Evolutionary conservation across 2,329 filamentous ascomycete species (phyloP), one percentile per base, ranked within the genome.

Genomic region (Aspergillus sp.): DNA sequence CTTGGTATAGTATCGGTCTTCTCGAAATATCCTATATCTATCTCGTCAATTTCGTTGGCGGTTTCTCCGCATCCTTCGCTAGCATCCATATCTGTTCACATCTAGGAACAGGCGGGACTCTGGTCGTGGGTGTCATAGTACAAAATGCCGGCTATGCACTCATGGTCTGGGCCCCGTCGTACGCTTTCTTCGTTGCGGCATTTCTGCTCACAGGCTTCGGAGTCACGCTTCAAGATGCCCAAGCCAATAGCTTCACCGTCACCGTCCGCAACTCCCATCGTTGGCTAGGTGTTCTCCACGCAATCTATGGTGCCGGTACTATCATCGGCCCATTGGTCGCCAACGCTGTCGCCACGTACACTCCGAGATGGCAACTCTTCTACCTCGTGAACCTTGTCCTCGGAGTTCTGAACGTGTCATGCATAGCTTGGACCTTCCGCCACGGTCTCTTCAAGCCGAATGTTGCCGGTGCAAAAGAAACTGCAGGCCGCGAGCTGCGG

Each of bases 1-100:
- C 67, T 2, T 66, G 63, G 15, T 70, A 68, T 54, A 15, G 62
- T 17, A 64, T 70, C 45, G 61, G 64, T 41, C 66, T 70, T 22
- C 50, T 69, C 19, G 61, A 64, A 43, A 65, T 70, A 38, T 70
- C 68, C 19, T 67, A 65, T 41, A 64, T 69, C 46, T 70, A 70
- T 48, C 63, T 70, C 7, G 58, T 68, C 25, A 70, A 69, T 52
- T 70, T 70, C 51, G 17, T 38, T 22, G 68, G 68, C 22, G 67
- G 66, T 57, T 60, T 68, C 11, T 55, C 56, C n/a, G 68, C 67
- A 13, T 70, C 63, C 13, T 68, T 69, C 53, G 60, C 65, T 56
- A 70, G 69, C 45, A 70, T 70, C 57, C 68, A 70, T 46, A 60
- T 70, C 38, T 70, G 67, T 59, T 65, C 68, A 15, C 53, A 64